Conservation (phyloP, 2,329 filamentous ascomycete genomes). For the Trichoderma sp. region DNA sequence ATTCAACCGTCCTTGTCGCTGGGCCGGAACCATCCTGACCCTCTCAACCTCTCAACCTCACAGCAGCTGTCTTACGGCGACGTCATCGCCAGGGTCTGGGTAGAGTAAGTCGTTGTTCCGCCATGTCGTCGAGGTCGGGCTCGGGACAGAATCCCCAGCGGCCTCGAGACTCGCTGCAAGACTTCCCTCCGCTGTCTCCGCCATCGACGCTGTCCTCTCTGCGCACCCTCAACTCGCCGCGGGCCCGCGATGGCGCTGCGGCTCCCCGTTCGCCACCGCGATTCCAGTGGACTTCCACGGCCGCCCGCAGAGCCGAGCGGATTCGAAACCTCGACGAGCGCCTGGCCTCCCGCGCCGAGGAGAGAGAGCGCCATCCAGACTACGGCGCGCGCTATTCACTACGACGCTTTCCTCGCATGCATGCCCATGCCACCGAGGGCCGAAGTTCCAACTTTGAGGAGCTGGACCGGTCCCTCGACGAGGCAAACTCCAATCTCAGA, state of each 20-base stretch:
- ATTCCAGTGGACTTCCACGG: conserved; percentile 28
- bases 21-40: not conserved
- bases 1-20: not conserved
- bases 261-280: conserved; percentile 21
- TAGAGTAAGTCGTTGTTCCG: not conserved
- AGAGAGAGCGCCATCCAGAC: conserved; percentile 31
- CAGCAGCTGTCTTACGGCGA: not conserved
- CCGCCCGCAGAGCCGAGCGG: conserved; percentile 37
- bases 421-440: conserved; percentile 26
- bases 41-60: not conserved
- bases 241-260: conserved; percentile 30
- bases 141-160: conserved; percentile 34
- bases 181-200: conserved; percentile 36
- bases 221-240: conserved; percentile 32
- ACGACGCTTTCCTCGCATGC: conserved; percentile 29
- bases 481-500: conserved; percentile 45
- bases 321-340: conserved; percentile 37
- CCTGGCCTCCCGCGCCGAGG: conserved; percentile 26
- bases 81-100: not conserved
- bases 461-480: conserved; percentile 40
- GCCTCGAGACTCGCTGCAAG: conserved; percentile 31
- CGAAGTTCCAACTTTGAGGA: conserved; percentile 36
- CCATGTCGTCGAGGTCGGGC: conserved; percentile 37
- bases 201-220: conserved; percentile 32
- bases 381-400: conserved; percentile 29